Evolutionary conservation across 208 protist species (phyloP).

Genomic region (Acanthamoeba triangularis): DNA sequence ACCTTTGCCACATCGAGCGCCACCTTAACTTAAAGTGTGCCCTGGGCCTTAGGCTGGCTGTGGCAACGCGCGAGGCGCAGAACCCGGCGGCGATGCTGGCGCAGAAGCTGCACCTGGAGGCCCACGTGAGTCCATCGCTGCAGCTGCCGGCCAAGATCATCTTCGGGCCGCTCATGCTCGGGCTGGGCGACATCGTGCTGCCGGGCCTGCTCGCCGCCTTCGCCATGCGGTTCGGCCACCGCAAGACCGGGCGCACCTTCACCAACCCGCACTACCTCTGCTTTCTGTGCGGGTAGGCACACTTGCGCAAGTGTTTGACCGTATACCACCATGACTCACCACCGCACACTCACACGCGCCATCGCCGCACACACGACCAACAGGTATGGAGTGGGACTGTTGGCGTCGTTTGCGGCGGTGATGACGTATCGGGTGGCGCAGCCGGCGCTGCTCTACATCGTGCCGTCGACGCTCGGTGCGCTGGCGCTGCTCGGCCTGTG

Average conservation of each 20-base stretch:
- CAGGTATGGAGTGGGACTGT: not conserved
- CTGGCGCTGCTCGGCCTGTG: not conserved
- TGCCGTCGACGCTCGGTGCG: constrained; percentile 33
- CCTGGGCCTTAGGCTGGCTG: not conserved
- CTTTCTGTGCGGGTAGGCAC: not conserved
- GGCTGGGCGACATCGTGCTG: constrained; percentile 16
- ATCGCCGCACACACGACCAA: not conserved
- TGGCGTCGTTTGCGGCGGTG: constrained; percentile 45
- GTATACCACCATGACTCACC: not conserved
- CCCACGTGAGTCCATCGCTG: not conserved
- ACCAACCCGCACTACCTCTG: not conserved
- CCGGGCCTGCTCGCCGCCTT: constrained; percentile 31
- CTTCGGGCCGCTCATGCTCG: not conserved
- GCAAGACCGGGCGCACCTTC: constrained; percentile 18
- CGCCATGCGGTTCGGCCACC: constrained; percentile 20
- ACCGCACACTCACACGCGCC: too few relatives aligned
- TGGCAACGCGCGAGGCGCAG: not conserved
- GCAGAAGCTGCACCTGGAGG: constrained; percentile 12
- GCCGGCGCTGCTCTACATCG: constrained; percentile 67
- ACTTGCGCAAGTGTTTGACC: not conserved
- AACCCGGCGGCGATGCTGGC: constrained; percentile 9
- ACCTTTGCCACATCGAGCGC: too few relatives aligned
- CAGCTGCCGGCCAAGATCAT: constrained; percentile 44
- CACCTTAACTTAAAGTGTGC: too few relatives aligned
- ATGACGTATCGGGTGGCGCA: constrained; percentile 16